Conservation (phyloP, 2,329 filamentous ascomycete species). For the Paecilomyces sp. region DNA sequence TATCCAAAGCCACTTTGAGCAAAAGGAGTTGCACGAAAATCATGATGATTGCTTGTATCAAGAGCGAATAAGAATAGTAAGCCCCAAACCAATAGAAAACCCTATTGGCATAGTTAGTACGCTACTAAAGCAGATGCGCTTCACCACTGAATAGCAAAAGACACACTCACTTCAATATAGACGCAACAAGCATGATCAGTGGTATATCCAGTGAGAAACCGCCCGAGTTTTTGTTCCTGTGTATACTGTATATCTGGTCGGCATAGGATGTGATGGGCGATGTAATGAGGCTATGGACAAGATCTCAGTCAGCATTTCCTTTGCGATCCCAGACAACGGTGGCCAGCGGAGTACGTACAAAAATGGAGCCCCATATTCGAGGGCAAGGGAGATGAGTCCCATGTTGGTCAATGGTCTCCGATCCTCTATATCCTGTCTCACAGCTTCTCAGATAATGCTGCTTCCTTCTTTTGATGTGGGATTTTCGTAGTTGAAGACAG, state of each 20-base stretch:
- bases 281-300: slow-evolving; percentile 45
- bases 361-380: slow-evolving; percentile 43
- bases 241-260: slow-evolving; percentile 60
- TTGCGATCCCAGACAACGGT: not conserved
- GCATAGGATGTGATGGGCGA: slow-evolving; percentile 60
- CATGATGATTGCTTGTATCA: slow-evolving; percentile 56
- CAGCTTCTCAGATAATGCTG: not conserved
- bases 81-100: slow-evolving; percentile 61
- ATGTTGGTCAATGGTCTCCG: slow-evolving; percentile 15
- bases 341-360: slow-evolving; percentile 30
- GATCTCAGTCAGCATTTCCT: slow-evolving; percentile 7
- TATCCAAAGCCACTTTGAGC: slow-evolving; percentile 54
- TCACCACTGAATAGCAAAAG: not conserved
- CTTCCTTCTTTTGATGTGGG: not conserved
- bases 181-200: slow-evolving; percentile 59
- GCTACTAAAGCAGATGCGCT: not conserved
- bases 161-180: slow-evolving; percentile 50
- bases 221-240: slow-evolving; percentile 51
- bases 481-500: not conserved
- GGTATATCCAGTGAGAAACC: slow-evolving; percentile 62
- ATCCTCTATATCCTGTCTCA: not conserved
- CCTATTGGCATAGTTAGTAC: slow-evolving; percentile 25
- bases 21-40: slow-evolving; percentile 51
- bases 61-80: slow-evolving; percentile 51
- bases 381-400: slow-evolving; percentile 30